Evolutionary conservation across 192 early-diverging fungal species (phyloP).

Genomic region (Backusella australiensis): DNA sequence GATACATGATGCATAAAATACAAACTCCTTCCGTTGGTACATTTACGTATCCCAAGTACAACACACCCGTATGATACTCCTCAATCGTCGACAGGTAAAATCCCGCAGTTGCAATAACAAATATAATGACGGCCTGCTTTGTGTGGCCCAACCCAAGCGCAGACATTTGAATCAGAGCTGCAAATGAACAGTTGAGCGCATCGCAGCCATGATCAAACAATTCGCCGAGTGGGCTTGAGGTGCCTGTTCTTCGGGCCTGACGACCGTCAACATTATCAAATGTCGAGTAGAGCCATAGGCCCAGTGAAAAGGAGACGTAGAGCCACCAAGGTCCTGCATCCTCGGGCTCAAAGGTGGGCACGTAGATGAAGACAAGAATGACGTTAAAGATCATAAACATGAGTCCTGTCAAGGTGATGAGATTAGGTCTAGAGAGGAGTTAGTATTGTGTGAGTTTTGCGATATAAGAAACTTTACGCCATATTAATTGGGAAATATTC

Average conservation of each 20-base stretch:
- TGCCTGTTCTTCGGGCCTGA: constrained; percentile 87
- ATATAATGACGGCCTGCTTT: constrained; percentile 15
- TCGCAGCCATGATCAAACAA: constrained; percentile 89
- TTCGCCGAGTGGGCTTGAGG: constrained; percentile 87
- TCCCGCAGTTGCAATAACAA: constrained; percentile 27
- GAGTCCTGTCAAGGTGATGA: constrained; percentile 86
- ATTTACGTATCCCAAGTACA: constrained; percentile 79
- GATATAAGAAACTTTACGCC: constrained; percentile 47
- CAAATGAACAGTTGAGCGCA: constrained; percentile 33
- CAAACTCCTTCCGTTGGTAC: constrained; percentile 87
- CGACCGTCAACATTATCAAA: constrained; percentile 94
- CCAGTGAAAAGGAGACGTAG: constrained; percentile 72
- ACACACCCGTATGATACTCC: constrained; percentile 86
- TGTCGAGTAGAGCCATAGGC: constrained; percentile 84
- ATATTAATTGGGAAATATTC: constrained; percentile 84
- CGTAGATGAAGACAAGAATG: constrained; percentile 60
- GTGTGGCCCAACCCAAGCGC: constrained; percentile 18
- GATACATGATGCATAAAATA: constrained; percentile 54
- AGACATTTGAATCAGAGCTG: constrained; percentile 22
- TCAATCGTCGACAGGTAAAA: constrained; percentile 92
- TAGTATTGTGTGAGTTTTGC: neutral
- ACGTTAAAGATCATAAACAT: constrained; percentile 78
- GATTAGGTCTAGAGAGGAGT: constrained; percentile 58
- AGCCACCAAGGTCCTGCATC: constrained; percentile 69
- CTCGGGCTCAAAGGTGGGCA: constrained; percentile 64